These are phyloP conservation scores for Termitomyces bulborhizus DNA, from an alignment of 768 basidiomycete species.

Conservation along the genomic window DNA sequence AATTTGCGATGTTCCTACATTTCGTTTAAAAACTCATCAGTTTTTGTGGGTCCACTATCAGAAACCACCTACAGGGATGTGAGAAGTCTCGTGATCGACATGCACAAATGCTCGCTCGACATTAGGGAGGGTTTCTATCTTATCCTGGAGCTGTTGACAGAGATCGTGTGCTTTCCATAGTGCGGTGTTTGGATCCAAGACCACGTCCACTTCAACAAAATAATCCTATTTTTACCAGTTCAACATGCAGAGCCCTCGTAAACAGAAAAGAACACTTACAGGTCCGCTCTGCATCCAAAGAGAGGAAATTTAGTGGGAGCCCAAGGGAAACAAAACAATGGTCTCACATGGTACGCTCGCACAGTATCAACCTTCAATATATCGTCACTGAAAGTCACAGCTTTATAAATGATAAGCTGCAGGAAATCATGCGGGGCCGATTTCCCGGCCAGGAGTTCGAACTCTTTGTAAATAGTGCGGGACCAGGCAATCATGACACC, in stretches of 20 bases:
- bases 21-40: neutral
- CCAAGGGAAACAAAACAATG: neutral
- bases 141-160: constrained; percentile 80
- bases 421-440: constrained; percentile 89
- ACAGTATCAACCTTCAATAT: constrained; percentile 89
- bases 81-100: constrained; percentile 91
- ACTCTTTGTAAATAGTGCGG: constrained; percentile 72
- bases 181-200: constrained; percentile 85
- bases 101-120: constrained; percentile 94
- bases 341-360: constrained; percentile 81
- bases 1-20: constrained; percentile 45
- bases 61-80: constrained; percentile 39
- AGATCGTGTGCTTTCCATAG: constrained; percentile 86
- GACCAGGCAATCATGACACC: constrained; percentile 78
- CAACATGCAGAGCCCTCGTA: neutral
- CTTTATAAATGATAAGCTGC: constrained; percentile 90
- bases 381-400: constrained; percentile 80
- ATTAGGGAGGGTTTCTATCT: constrained; percentile 82
- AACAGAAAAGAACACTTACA: constrained; percentile 29
- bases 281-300: constrained; percentile 55
- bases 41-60: neutral
- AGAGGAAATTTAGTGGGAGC: constrained; percentile 3
- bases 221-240: constrained; percentile 49
- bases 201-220: constrained; percentile 93
- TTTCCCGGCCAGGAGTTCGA: constrained; percentile 84